Base-by-base conservation (phyloP, 208 protist species). In the Trypanosoma avium region DNA sequence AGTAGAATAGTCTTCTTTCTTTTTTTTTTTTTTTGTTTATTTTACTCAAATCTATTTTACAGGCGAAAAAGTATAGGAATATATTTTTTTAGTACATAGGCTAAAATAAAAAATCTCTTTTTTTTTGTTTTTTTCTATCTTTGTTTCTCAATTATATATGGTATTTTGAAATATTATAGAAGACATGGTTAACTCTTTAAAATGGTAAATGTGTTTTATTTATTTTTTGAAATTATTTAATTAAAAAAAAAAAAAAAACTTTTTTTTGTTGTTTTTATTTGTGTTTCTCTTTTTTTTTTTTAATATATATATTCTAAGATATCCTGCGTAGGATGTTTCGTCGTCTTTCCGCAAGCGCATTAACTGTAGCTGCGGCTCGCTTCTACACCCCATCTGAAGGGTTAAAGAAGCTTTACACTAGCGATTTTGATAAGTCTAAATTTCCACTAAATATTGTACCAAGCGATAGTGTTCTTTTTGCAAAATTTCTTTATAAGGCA, bases 401-500 rank as follows among this genome's bases (percentile, higher is more conserved):
- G 26, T 68, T 95, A 36, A 90, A 90, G 67, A 88, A 91, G 77
- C 66, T 95, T 9, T 95, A 93, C 79, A 79, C 67, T 81, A 95
- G 90, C 79, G 81, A 93, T 59, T 95, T 95, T 61, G 90, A 93
- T 47, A 92, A 88, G 63, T 65, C 68, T 19, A 27, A 74, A 42
- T 95, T 85, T 61, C 90, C 90, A 21, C 49, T 70, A 40, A 86
- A 88, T 61, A 93, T 95, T 62, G 81, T 92, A 30, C 86, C 90
- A 27, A 93, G 90, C 67, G 90, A 95, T 76, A 85, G 83, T 43
- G 81, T 89, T 36, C 86, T 90, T 30, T 95, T 95, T 70, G 90
- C 90, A 35, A 93, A 93, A 76, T 95, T 93, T 63, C 79, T 95
- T 10, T 95, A 91, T 80, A 92, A 93, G 73, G 90, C 90, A 2